Evolutionary conservation across 371 early-diverging fungal species (phyloP).

Genomic region (Capniomyces stellatus): DNA sequence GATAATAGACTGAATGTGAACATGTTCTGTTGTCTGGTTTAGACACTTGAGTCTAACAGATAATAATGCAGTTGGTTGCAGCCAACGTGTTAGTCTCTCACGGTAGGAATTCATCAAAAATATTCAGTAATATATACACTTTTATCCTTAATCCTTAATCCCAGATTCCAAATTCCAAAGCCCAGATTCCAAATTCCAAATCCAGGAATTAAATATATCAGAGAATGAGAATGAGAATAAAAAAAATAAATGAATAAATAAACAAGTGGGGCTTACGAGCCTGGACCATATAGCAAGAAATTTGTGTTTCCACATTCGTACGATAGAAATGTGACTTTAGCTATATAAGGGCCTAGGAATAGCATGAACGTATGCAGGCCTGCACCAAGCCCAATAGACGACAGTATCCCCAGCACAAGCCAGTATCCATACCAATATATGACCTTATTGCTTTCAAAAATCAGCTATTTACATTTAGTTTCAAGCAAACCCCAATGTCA

Average conservation of each 20-base stretch:
- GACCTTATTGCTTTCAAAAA: too few species aligned
- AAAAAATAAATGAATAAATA: not conserved
- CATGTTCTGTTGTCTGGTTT: constrained; percentile 7
- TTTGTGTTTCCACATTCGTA: constrained; percentile 50
- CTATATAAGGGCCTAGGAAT: constrained; percentile 79
- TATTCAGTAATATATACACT: too few species aligned
- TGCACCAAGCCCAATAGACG: constrained; percentile 80
- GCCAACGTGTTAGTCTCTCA: too few species aligned
- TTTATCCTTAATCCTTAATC: too few species aligned
- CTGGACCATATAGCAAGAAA: constrained; percentile 42
- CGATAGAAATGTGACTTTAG: constrained; percentile 62
- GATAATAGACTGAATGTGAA: constrained; percentile 31
- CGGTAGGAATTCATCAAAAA: too few species aligned
- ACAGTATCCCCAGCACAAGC: constrained; percentile 64
- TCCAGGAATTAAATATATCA: too few species aligned
- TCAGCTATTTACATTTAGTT: too few species aligned
- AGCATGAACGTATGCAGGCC: constrained; percentile 85
- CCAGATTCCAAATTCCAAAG: too few species aligned
- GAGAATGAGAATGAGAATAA: not conserved
- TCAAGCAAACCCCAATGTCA: too few species aligned
- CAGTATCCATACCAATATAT: constrained; percentile 69
- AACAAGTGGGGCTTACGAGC: constrained; percentile 23
- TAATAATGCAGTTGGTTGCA: too few species aligned
- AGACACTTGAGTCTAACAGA: constrained; percentile 1
- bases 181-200: too few species aligned